Base-by-base conservation (phyloP, 2,329 filamentous ascomycete genomes). In the Zasmidium citrigriseum region DNA sequence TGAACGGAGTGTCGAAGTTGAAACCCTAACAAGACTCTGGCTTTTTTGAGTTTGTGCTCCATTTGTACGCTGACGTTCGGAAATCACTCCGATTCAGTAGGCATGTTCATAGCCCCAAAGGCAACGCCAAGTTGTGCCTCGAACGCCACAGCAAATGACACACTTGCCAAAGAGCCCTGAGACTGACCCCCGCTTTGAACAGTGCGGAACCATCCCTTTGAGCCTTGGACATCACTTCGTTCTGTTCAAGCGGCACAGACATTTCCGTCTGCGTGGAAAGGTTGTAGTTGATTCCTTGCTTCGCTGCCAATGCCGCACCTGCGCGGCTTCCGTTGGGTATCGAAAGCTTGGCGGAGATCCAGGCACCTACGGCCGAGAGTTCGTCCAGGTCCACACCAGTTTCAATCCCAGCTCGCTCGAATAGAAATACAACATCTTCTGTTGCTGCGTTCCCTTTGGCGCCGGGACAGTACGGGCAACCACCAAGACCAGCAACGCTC, bases 401-500 rank as follows among this genome's bases (percentile, higher is more conserved):
- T 16, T 41, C 16, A 10, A 69, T 52, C 5, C 66, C 66, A 12
- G 65, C 59, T n/a, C 52, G 24, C 4, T 67, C 48, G 29, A 70
- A 64, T 12, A 61, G 34, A 25, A 69, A 69, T 1, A 67, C 65
- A 7, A 70, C 14, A 29, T 70, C 68, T 44, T 70, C 68, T 2
- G 66, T 68, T 1, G 68, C 63, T 10, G 65, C 50, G 58, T 70
- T 70, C 22, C 68, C 68, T 44, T 62, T 66, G 1, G 68, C 67
- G 12, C 68, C 68, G n/a, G 59, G 61, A 9, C 67, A 67, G 34
- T 65, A 68, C 0, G 68, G 68, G 50, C 68, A 70, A 7, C 68
- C 68, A 21, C 68, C 68, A 1, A 70, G 63, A 1, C 68, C 68
- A 5, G 58, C 67, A 14, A 68, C 64, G 52, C 61, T 65, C 54